These are phyloP conservation scores for Cytospora schulzeri DNA, from an alignment of 2,329 filamentous ascomycete genomes.

Conservation along the genomic window DNA sequence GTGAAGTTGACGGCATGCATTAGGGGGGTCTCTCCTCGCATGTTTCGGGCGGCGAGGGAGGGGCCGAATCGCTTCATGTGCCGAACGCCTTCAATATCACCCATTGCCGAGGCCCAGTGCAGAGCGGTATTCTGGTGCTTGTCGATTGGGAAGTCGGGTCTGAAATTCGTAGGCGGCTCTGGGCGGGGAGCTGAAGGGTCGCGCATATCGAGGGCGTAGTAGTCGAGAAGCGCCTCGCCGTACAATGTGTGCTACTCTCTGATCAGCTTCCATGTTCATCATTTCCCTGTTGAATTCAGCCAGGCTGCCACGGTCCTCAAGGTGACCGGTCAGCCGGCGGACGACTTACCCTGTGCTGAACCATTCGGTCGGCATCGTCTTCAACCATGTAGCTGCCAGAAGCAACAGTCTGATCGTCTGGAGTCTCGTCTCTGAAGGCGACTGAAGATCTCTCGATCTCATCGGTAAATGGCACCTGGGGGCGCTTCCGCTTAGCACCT, in stretches of 20 bases:
- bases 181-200: conserved; percentile 73
- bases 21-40: conserved; percentile 82
- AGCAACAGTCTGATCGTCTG: conserved; percentile 79
- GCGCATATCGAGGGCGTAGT: conserved; percentile 86
- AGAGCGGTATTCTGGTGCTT: conserved; percentile 89
- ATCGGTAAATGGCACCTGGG: conserved; percentile 47
- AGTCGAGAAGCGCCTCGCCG: conserved; percentile 90
- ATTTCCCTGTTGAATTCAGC: neutral
- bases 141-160: conserved; percentile 91
- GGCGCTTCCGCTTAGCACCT: conserved; percentile 21
- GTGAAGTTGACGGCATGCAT: conserved; percentile 96
- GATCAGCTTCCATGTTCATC: conserved; percentile 42
- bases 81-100: conserved; percentile 87
- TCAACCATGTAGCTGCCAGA: conserved; percentile 86
- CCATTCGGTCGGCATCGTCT: conserved; percentile 72
- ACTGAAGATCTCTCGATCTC: conserved; percentile 57
- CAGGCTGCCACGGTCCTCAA: neutral
- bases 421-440: conserved; percentile 63
- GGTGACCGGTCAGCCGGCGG: neutral
- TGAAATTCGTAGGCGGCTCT: conserved; percentile 81
- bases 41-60: conserved; percentile 69
- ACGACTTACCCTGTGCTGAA: conserved; percentile 40
- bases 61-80: conserved; percentile 83
- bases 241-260: conserved; percentile 89
- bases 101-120: conserved; percentile 98